These are phyloP conservation scores for Chernovozyma sophiae-reginae DNA, from an alignment of 1,139 yeast genomes.

Conservation along the genomic window DNA sequence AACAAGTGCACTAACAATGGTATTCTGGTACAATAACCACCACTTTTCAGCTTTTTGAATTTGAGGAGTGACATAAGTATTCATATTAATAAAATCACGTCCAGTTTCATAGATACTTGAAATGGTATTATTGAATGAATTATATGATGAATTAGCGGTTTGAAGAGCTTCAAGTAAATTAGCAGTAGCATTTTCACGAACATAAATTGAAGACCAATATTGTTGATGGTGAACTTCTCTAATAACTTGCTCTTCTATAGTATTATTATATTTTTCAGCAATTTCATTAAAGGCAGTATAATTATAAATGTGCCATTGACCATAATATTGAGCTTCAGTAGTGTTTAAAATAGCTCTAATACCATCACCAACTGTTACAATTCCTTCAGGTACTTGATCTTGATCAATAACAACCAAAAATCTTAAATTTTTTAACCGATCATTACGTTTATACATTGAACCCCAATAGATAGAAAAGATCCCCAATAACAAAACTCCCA, in stretches of 20 bases:
- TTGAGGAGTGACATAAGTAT: constrained; percentile 22
- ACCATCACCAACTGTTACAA: constrained; percentile 31
- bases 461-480: constrained; percentile 45
- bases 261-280: constrained; percentile 16
- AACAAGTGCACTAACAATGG: constrained; percentile 3
- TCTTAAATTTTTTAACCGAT: constrained; percentile 27
- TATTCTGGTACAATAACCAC: constrained; percentile 17
- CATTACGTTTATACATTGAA: constrained; percentile 27
- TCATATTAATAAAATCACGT: constrained; percentile 33
- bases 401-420: constrained; percentile 43
- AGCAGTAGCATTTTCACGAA: constrained; percentile 35
- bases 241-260: constrained; percentile 24
- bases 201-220: constrained; percentile 43
- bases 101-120: constrained; percentile 37
- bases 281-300: constrained; percentile 11
- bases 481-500: constrained; percentile 28
- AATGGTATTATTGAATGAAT: constrained; percentile 22
- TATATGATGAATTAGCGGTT: constrained; percentile 23
- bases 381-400: constrained; percentile 21
- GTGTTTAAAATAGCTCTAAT: constrained; percentile 17
- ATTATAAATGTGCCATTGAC: constrained; percentile 19
- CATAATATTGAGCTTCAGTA: constrained; percentile 15
- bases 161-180: constrained; percentile 25
- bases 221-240: constrained; percentile 40
- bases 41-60: constrained; percentile 15